Evolutionary conservation across 2,329 filamentous ascomycete genomes (phyloP).

Genomic region (Scytalidium lignicola): DNA sequence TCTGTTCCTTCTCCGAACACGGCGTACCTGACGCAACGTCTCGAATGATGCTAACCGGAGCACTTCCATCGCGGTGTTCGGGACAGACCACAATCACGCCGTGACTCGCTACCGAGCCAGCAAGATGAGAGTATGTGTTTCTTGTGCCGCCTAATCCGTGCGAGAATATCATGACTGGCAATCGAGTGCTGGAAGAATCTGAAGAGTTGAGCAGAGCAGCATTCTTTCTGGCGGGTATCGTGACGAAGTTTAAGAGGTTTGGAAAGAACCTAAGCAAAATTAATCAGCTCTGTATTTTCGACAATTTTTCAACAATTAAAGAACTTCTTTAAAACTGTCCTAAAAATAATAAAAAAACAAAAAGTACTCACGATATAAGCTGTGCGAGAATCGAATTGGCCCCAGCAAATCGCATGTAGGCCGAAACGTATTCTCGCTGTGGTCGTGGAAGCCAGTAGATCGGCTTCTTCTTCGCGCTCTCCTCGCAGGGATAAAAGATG

Average conservation of each 20-base stretch:
- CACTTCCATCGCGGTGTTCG: slow-evolving; percentile 78
- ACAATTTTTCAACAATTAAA: too few species aligned
- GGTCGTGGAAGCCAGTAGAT: slow-evolving; percentile 76
- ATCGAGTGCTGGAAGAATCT: slow-evolving; percentile 45
- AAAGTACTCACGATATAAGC: slow-evolving; percentile 50
- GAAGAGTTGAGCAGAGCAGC: slow-evolving; percentile 53
- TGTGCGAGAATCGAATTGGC: slow-evolving; percentile 53
- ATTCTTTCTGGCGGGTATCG: slow-evolving; percentile 68
- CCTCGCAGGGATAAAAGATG: slow-evolving; percentile 70
- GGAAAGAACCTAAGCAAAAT: slow-evolving; percentile 53
- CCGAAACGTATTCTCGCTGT: slow-evolving; percentile 67
- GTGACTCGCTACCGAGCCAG: slow-evolving; percentile 72
- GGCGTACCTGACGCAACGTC: slow-evolving; percentile 39
- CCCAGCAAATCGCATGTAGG: slow-evolving; percentile 73
- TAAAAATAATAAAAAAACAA: not conserved
- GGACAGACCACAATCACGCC: slow-evolving; percentile 76
- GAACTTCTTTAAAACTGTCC: too few species aligned
- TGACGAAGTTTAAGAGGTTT: slow-evolving; percentile 66
- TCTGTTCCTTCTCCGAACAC: slow-evolving; percentile 28
- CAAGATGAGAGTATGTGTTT: slow-evolving; percentile 81
- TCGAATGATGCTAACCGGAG: slow-evolving; percentile 68
- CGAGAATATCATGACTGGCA: slow-evolving; percentile 82
- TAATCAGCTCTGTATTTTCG: not conserved
- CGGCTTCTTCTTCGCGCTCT: slow-evolving; percentile 38
- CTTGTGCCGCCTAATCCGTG: slow-evolving; percentile 77